Conservation (phyloP, 148 eudicot species). For the Diospyros lotus region DNA sequence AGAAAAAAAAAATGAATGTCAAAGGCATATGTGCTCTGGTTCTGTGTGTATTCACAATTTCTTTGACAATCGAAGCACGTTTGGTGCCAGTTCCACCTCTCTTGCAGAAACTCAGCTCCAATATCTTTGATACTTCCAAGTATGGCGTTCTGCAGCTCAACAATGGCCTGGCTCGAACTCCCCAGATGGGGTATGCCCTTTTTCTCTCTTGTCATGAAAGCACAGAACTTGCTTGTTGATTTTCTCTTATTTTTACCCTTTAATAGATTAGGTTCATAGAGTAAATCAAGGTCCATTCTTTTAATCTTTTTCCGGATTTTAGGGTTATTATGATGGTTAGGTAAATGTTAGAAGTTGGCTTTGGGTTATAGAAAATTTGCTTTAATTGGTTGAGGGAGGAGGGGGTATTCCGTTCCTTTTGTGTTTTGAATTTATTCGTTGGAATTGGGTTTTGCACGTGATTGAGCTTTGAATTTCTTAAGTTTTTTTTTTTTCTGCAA, state of each 20-base stretch:
- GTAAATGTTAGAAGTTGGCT: not conserved
- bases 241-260: not conserved
- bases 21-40: constrained; percentile 17
- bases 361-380: not conserved
- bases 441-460: not conserved
- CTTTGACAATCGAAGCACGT: constrained; percentile 22
- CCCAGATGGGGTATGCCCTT: constrained; percentile 85
- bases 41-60: constrained; percentile 28
- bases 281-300: not conserved
- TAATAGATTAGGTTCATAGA: not conserved
- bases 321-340: not conserved
- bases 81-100: constrained; percentile 30
- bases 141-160: constrained; percentile 62
- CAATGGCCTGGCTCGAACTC: constrained; percentile 84
- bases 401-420: no score
- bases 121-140: constrained; percentile 57
- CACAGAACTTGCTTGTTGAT: not conserved
- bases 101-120: constrained; percentile 29
- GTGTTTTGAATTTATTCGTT: not conserved
- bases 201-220: not conserved
- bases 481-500: not conserved
- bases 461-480: not conserved
- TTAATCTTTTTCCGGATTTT: not conserved
- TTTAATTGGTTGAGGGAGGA: not conserved
- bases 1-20: not conserved